Percentiles rank a stretch among this genome's conserved stretches.
Conservation (phyloP, 371 early-diverging fungal species). For the Lichtheimia ornata region DNA sequence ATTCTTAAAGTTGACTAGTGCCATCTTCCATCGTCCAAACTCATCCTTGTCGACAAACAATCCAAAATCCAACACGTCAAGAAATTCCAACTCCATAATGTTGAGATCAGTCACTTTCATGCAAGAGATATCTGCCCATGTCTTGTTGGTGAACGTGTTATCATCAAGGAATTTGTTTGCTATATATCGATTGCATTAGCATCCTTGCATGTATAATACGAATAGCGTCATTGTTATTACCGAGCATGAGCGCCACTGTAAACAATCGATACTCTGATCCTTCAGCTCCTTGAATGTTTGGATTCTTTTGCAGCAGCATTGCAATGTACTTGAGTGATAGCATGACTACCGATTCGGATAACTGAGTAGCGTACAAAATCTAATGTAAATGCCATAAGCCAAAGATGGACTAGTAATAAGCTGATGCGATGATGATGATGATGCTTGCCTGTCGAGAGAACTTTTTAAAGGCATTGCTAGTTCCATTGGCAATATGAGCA, state of each 20-base stretch:
- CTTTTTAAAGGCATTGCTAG: constrained; percentile 52
- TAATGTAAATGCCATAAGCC: constrained; percentile 5
- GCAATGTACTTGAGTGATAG: constrained; percentile 65
- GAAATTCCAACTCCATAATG: constrained; percentile 70
- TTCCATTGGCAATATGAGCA: constrained; percentile 47
- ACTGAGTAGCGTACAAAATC: constrained; percentile 59
- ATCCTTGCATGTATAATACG: neutral
- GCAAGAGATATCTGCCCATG: constrained; percentile 69
- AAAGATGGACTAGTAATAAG: too few relatives aligned
- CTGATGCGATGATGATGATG: too few relatives aligned
- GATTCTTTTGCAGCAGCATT: constrained; percentile 57
- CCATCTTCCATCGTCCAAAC: constrained; percentile 45
- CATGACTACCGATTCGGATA: constrained; percentile 63
- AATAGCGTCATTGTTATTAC: constrained; percentile 13
- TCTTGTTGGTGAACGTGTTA: constrained; percentile 70
- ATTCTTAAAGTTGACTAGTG: constrained; percentile 33
- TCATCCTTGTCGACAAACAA: constrained; percentile 61
- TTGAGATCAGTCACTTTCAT: constrained; percentile 63
- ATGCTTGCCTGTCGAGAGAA: constrained; percentile 17
- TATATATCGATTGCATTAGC: constrained; percentile 3
- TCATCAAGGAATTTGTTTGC: constrained; percentile 73
- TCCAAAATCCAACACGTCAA: constrained; percentile 57
- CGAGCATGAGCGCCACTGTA: constrained; percentile 77
- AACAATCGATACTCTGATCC: constrained; percentile 80
- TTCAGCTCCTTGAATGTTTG: constrained; percentile 61